Base-by-base conservation (phyloP, 345 rosid genomes). In the Pelargonium nanum region DNA sequence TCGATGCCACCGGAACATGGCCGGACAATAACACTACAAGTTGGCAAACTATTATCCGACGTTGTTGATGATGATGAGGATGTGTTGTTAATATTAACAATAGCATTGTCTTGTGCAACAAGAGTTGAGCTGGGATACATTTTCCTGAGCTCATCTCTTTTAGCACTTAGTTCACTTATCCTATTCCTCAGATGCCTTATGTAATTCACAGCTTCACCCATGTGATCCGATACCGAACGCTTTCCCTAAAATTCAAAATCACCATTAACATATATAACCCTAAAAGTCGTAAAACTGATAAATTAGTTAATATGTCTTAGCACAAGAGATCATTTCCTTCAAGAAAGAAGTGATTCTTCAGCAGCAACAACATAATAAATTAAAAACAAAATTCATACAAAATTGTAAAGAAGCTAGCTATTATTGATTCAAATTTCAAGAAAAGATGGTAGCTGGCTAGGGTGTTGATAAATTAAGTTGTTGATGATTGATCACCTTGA, bases 191-290 rank as follows among this genome's bases (percentile, higher is more conserved):
- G 62, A 59, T 77, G 70, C 59, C 68, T 80, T 63, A 91, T 81
- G 64, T 88, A 84, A 51, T 81, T 81, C 68, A 73, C 81, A 1
- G 91, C 90, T 71, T 77, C 96, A 51, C 78, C 63, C 72, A 86
- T 81, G 53, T 81, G 91, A 79, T 88, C 97, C 28, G 94, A 85
- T 63, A 74, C 78, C 25, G 96, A 81, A 13, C 97, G 82, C 73
- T 84, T 91, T 70, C 94, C 96, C 97, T 88, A 77, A 44, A 62
- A 8, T 55, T 34, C 52, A 24, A n/a, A n/a, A n/a, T n/a, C n/a
- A n/a, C n/a, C n/a, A n/a, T 28, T 28, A 34, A 4, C 6, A 34
- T 34, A 9, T 34, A 34, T 3, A 34, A 34, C n/a, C 2, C 20
- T 53, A 26, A 51, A 63, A 17, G 45, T 25, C 2, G 26, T 3